phyloP scores from a whole-genome alignment of 2,329 filamentous ascomycete species.

The Beauveria bassiana region DNA sequence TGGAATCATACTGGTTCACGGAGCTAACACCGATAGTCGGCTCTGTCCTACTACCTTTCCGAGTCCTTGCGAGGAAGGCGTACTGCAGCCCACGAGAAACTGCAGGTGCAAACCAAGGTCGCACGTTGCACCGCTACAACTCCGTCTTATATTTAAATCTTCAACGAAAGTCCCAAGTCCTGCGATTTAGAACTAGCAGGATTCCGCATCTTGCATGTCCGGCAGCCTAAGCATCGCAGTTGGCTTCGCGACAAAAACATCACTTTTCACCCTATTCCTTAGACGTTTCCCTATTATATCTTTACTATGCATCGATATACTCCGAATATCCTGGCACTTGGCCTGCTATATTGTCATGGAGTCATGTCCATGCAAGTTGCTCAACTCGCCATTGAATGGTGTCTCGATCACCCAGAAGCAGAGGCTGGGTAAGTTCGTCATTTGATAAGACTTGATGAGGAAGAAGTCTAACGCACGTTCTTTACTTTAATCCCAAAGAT shows the following conservation, averaged over 20 bases:
- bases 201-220: neutral
- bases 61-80: neutral
- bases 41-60: neutral
- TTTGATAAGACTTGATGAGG: neutral
- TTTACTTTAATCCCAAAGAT: neutral
- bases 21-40: neutral
- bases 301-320: neutral
- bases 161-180: neutral
- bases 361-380: neutral
- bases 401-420: constrained; percentile 4
- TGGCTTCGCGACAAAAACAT: neutral
- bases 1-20: neutral
- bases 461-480: neutral
- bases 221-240: neutral
- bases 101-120: neutral
- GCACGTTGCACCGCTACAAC: neutral
- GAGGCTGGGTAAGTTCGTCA: neutral
- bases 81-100: neutral
- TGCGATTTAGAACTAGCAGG: neutral
- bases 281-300: neutral
- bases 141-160: neutral
- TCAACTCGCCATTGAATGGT: constrained; percentile 7
- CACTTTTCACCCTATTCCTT: neutral
- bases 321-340: neutral
- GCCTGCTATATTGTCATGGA: neutral